Evolutionary conservation across 345 rosid genomes (phyloP).

Genomic region (Gossypium herbaceum): DNA sequence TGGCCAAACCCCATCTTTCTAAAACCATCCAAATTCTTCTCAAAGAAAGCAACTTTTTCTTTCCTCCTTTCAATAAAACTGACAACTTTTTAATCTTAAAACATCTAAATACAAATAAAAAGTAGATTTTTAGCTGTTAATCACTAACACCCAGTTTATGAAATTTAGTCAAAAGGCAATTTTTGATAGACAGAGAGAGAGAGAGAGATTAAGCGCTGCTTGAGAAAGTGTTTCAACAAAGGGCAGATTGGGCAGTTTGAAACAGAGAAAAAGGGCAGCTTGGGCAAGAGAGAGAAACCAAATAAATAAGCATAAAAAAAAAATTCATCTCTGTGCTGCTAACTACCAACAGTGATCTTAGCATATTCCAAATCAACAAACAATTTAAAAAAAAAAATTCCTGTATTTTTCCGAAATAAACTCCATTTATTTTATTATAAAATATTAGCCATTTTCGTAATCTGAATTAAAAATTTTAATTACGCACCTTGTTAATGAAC

Average conservation of each 20-base stretch:
- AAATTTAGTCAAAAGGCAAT: constrained; percentile 45
- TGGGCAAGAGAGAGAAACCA: constrained; percentile 38
- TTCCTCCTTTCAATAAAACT: background rate
- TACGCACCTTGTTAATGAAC: no score
- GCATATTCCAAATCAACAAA: no score
- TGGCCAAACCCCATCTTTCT: constrained; percentile 34
- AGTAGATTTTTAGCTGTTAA: constrained; percentile 2
- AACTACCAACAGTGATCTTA: constrained; percentile 32
- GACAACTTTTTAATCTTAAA: constrained; percentile 6
- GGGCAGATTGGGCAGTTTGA: constrained; percentile 67
- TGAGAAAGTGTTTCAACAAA: constrained; percentile 30
- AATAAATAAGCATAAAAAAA: background rate
- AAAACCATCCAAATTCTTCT: background rate
- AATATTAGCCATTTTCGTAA: no score
- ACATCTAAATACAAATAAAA: constrained; percentile 14
- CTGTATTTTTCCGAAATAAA: no score
- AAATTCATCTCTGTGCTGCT: background rate
- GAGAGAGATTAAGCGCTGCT: constrained; percentile 21
- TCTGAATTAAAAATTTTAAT: no score
- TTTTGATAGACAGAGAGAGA: constrained; percentile 16
- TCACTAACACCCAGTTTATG: constrained; percentile 33
- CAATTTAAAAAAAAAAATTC: no score
- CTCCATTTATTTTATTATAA: no score
- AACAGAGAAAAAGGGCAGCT: constrained; percentile 40
- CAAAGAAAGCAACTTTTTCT: background rate